Conservation (phyloP, 768 basidiomycete species). For the Leucocoprinus leucothites region DNA sequence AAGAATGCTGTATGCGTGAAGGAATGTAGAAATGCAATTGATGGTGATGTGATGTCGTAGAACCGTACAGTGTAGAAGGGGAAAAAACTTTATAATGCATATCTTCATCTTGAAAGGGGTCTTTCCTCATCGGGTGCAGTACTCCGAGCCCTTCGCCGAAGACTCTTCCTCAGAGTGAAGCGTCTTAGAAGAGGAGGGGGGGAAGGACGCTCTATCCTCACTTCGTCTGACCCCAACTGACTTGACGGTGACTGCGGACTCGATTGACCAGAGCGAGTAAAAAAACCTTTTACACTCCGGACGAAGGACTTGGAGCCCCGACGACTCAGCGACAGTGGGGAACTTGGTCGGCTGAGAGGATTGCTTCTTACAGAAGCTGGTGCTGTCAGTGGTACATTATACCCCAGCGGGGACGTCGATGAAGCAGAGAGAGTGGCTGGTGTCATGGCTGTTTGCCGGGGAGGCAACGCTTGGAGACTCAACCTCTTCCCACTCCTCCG, state of each 20-base stretch:
- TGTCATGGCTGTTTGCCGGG: slow-evolving; percentile 10
- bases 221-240: not conserved
- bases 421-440: slow-evolving; percentile 7
- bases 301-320: slow-evolving; percentile 45
- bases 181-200: not conserved
- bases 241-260: not conserved
- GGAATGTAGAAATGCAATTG: not conserved
- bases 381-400: slow-evolving; percentile 1
- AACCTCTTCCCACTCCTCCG: slow-evolving; percentile 32
- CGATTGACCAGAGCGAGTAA: slow-evolving; percentile 21
- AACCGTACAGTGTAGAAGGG: not conserved
- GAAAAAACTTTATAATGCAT: too few relatives aligned
- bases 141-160: slow-evolving; percentile 8
- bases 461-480: slow-evolving; percentile 30
- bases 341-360: slow-evolving; percentile 3
- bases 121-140: slow-evolving; percentile 6
- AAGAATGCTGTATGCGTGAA: not conserved
- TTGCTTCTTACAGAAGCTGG: not conserved
- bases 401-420: not conserved
- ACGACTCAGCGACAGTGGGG: slow-evolving; percentile 28
- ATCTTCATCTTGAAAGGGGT: not conserved
- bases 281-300: slow-evolving; percentile 60
- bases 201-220: not conserved
- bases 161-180: not conserved
- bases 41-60: not conserved